phyloP scores from a whole-genome alignment of 2,329 filamentous ascomycete genomes.

The Escovopsis sp. region DNA sequence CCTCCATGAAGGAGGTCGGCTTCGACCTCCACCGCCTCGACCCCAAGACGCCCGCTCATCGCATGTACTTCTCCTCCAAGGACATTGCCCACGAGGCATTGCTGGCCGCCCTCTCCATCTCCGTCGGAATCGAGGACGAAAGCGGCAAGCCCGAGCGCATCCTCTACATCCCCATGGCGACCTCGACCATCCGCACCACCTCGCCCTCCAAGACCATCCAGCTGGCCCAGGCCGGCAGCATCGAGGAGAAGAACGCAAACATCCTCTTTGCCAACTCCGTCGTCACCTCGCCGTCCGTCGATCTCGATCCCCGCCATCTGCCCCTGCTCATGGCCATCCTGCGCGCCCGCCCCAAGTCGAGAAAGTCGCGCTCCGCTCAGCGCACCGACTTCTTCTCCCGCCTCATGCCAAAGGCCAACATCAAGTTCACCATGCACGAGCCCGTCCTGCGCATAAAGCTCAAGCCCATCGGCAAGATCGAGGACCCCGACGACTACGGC shows the following conservation, averaged over 20 bases:
- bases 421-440: conserved; percentile 94
- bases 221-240: conserved; percentile 53
- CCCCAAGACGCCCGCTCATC: conserved; percentile 81
- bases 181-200: conserved; percentile 86
- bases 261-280: conserved; percentile 94
- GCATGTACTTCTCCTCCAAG: conserved; percentile 92
- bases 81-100: conserved; percentile 93
- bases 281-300: conserved; percentile 86
- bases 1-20: conserved; percentile 92
- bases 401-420: conserved; percentile 82
- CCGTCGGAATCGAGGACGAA: conserved; percentile 83
- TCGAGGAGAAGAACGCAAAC: conserved; percentile 82
- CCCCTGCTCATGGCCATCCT: conserved; percentile 70
- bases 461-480: conserved; percentile 54
- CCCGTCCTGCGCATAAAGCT: conserved; percentile 83
- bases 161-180: conserved; percentile 92
- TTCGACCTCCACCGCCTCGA: conserved; percentile 86
- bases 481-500: conserved; percentile 71
- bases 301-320: conserved; percentile 82
- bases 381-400: conserved; percentile 66
- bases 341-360: conserved; percentile 33
- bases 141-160: conserved; percentile 72
- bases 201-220: conserved; percentile 88
- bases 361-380: conserved; percentile 24
- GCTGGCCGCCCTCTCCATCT: conserved; percentile 81